Percentiles rank a stretch among this genome's conserved stretches.
phyloP scores from a whole-genome alignment of 2,329 filamentous ascomycete genomes.

The Bipolaris gigantea region DNA sequence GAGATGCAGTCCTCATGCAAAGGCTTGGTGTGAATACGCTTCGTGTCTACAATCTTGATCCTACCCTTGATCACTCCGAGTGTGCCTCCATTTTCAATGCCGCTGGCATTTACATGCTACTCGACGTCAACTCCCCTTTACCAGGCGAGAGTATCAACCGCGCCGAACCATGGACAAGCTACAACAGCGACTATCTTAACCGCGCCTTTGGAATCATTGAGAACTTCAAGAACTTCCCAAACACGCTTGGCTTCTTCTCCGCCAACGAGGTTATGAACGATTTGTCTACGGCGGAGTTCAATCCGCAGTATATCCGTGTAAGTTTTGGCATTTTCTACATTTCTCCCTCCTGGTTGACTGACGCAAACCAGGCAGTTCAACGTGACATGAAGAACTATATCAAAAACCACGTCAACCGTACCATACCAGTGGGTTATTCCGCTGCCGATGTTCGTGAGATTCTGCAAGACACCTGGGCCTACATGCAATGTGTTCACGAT shows the following conservation, averaged over 20 bases:
- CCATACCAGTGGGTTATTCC: slow-evolving; percentile 69
- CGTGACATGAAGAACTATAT: slow-evolving; percentile 72
- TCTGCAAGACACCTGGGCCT: slow-evolving; percentile 74
- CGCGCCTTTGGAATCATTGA: slow-evolving; percentile 66
- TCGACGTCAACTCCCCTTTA: slow-evolving; percentile 67
- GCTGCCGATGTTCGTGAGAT: slow-evolving; percentile 75
- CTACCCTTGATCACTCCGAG: slow-evolving; percentile 61
- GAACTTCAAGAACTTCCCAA: slow-evolving; percentile 67
- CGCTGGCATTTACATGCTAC: slow-evolving; percentile 66
- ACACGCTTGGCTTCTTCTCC: slow-evolving; percentile 67
- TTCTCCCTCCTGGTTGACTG: not conserved
- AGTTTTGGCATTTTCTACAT: slow-evolving; percentile 10
- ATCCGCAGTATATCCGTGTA: slow-evolving; percentile 61
- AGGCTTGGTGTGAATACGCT: slow-evolving; percentile 64
- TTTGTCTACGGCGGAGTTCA: slow-evolving; percentile 52
- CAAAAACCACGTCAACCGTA: slow-evolving; percentile 57
- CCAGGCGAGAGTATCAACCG: slow-evolving; percentile 60
- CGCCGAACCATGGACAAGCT: slow-evolving; percentile 56
- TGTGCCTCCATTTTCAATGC: slow-evolving; percentile 67
- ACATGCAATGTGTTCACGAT: slow-evolving; percentile 66
- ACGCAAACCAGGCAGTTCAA: slow-evolving; percentile 55
- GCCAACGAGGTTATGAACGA: slow-evolving; percentile 72
- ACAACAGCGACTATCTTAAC: slow-evolving; percentile 58
- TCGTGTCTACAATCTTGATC: slow-evolving; percentile 66
- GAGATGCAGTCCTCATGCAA: slow-evolving; percentile 67